Evolutionary conservation across 2,329 filamentous ascomycete species (phyloP).

Genomic region (Alternaria sp.): DNA sequence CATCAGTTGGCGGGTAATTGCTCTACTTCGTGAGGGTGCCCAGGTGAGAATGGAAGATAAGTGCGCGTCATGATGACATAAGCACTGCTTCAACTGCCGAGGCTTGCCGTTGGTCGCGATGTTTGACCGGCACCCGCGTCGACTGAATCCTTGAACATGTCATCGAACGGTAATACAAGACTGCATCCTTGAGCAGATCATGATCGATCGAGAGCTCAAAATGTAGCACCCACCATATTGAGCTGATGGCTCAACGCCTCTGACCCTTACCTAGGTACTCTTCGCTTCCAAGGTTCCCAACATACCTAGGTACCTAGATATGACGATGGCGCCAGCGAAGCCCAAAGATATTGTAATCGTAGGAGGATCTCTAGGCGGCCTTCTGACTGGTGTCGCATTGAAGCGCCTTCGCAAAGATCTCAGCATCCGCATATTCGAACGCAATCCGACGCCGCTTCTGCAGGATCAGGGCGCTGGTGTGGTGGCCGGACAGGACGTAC

Average conservation of each 20-base stretch:
- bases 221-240: background rate
- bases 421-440: slow-evolving; percentile 33
- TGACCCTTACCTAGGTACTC: too few relatives aligned
- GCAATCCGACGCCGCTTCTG: slow-evolving; percentile 31
- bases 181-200: slow-evolving; percentile 6
- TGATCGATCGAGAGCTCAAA: background rate
- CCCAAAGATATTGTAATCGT: slow-evolving; percentile 31
- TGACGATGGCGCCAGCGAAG: slow-evolving; percentile 18
- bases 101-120: background rate
- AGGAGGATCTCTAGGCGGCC: slow-evolving; percentile 31
- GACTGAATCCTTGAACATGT: slow-evolving; percentile 1
- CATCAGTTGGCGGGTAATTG: background rate
- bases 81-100: background rate
- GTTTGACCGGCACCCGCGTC: background rate
- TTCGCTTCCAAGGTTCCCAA: too few relatives aligned
- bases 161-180: slow-evolving; percentile 10
- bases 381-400: slow-evolving; percentile 27
- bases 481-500: slow-evolving; percentile 27
- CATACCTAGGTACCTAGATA: background rate
- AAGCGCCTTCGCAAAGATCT: slow-evolving; percentile 29
- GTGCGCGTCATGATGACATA: slow-evolving; percentile 12
- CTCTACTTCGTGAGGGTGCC: background rate
- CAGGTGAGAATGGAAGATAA: background rate
- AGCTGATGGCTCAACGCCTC: background rate
- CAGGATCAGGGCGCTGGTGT: slow-evolving; percentile 39